Evolutionary conservation across 495 filamentous ascomycete species (phyloP).

Genomic region (Saxophila tyrrhenica): DNA sequence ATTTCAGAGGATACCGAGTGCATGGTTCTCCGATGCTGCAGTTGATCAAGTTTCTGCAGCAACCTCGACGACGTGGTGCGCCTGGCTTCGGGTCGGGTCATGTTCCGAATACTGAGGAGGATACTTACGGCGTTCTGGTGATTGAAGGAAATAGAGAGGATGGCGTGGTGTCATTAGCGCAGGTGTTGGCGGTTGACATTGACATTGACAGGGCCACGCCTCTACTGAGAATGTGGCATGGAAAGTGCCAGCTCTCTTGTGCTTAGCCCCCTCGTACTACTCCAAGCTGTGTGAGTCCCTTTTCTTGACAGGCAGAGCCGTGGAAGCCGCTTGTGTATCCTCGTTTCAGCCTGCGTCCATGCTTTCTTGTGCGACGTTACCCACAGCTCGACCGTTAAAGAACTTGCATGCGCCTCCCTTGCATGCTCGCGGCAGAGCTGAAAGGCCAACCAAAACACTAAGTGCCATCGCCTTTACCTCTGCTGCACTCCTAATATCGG

Average conservation of each 20-base stretch:
- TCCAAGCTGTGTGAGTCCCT: neutral
- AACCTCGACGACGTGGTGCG: too few species aligned
- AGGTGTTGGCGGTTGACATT: too few species aligned
- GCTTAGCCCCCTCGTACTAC: neutral
- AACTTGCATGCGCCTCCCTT: slow-evolving; percentile 12
- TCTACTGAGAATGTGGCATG: neutral
- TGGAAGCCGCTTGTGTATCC: slow-evolving; percentile 3
- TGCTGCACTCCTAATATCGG: too few species aligned
- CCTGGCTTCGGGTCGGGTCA: neutral
- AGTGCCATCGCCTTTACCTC: neutral
- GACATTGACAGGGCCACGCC: neutral
- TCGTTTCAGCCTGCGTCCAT: slow-evolving; percentile 13
- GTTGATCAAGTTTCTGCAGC: neutral
- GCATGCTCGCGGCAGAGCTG: neutral
- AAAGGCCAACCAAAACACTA: neutral
- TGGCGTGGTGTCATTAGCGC: too few species aligned
- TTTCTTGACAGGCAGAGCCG: neutral
- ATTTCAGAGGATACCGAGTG: neutral
- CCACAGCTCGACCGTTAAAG: slow-evolving; percentile 15
- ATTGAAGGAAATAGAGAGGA: neutral
- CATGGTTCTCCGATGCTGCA: neutral
- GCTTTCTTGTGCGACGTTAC: slow-evolving; percentile 13
- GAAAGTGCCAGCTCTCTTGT: neutral
- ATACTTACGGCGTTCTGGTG: too few species aligned
- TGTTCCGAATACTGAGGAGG: too few species aligned